phyloP scores from a whole-genome alignment of 371 early-diverging fungal species.

The Zychaea mexicana region DNA sequence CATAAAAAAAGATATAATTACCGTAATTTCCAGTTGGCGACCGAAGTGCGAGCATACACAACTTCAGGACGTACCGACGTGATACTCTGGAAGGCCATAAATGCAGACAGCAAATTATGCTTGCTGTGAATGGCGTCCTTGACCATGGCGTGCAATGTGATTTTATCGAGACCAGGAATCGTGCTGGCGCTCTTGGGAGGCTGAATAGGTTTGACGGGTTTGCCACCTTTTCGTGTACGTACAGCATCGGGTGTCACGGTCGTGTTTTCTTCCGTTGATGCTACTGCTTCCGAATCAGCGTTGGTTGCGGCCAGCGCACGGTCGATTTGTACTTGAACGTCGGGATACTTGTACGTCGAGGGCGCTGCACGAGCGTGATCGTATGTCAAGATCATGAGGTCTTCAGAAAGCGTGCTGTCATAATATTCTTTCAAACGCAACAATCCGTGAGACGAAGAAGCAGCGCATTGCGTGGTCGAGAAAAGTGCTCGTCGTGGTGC shows the following conservation, averaged over 20 bases:
- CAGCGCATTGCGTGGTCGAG: conserved; percentile 21
- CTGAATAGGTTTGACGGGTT: conserved; percentile 58
- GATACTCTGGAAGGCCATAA: conserved; percentile 91
- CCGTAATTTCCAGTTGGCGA: conserved; percentile 84
- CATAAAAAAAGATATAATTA: conserved; percentile 35
- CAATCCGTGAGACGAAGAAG: conserved; percentile 50
- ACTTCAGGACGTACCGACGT: conserved; percentile 84
- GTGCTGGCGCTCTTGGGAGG: conserved; percentile 49
- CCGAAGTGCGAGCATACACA: conserved; percentile 79
- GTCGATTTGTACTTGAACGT: conserved; percentile 40
- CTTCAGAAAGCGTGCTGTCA: conserved; percentile 79
- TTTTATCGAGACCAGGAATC: conserved; percentile 68
- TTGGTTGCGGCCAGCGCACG: conserved; percentile 22
- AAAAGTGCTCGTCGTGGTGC: conserved; percentile 32
- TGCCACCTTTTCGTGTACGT: conserved; percentile 60
- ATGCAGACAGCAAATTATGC: conserved; percentile 82
- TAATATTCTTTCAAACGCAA: conserved; percentile 83
- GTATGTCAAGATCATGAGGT: conserved; percentile 83
- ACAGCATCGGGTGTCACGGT: conserved; percentile 11
- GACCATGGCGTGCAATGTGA: conserved; percentile 78
- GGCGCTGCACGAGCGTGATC: conserved; percentile 66
- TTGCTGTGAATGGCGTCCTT: conserved; percentile 89
- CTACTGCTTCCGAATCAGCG: conserved; percentile 6
- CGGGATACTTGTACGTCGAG: conserved; percentile 36
- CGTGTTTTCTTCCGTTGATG: neutral